Evolutionary conservation across 2,329 filamentous ascomycete genomes (phyloP).

Genomic region (Stenocarpella maydis): DNA sequence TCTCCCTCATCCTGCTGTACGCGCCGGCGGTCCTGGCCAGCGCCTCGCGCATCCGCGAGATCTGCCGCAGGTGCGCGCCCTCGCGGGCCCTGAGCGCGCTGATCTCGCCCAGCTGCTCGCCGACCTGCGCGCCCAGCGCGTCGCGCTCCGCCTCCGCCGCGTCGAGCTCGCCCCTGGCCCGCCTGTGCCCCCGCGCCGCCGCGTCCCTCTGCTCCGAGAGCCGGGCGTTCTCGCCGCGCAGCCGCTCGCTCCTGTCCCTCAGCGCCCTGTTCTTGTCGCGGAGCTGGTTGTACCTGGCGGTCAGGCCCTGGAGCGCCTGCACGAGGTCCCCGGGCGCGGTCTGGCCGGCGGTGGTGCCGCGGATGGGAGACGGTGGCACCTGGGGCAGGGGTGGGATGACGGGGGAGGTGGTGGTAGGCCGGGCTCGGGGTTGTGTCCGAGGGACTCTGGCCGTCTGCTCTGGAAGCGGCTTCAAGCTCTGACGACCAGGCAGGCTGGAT

Average conservation of each 20-base stretch:
- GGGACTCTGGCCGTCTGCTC: background rate
- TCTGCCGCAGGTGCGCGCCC: background rate
- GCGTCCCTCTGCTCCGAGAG: background rate
- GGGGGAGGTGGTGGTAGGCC: fast-evolving
- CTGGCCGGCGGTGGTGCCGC: background rate
- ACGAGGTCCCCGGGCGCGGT: background rate
- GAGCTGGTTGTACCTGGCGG: background rate
- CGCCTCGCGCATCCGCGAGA: background rate
- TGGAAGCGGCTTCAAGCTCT: no score
- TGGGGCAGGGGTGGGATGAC: background rate
- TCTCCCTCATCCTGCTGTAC: background rate
- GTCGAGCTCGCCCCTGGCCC: background rate
- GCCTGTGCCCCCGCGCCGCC: background rate
- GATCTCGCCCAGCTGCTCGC: background rate
- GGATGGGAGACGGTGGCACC: background rate
- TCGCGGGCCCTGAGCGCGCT: background rate
- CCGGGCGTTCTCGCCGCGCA: background rate
- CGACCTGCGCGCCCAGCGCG: background rate
- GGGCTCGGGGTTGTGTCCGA: no score
- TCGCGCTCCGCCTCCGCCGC: background rate
- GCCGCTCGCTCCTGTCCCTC: background rate
- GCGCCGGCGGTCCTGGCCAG: background rate
- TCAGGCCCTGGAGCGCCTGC: background rate
- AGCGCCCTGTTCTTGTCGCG: background rate
- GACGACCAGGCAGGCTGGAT: no score